Percentiles rank a stretch among this genome's conserved stretches.
Conservation (phyloP, 176 grass and related monocot genomes). For the Hyparrhenia diplandra region DNA sequence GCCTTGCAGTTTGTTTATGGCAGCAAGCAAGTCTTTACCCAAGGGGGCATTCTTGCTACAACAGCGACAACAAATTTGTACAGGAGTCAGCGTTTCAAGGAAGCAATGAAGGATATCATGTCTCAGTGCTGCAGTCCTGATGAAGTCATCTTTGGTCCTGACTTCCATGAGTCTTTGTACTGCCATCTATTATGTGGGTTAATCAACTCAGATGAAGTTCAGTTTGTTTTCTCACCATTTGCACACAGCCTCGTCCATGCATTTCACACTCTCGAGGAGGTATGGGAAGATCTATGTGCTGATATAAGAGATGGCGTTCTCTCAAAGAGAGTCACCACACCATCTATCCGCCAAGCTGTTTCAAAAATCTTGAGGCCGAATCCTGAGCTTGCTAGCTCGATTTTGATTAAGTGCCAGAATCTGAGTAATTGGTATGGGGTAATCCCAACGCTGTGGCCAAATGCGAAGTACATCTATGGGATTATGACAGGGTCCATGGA, state of each 20-base stretch:
- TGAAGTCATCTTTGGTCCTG: slow-evolving; percentile 71
- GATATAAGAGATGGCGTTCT: slow-evolving; percentile 82
- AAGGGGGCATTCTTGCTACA: slow-evolving; percentile 64
- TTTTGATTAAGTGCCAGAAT: slow-evolving; percentile 47
- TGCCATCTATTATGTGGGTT: slow-evolving; percentile 87
- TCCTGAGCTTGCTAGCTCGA: slow-evolving; percentile 56
- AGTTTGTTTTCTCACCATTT: slow-evolving; percentile 64
- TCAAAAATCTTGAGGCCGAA: slow-evolving; percentile 75
- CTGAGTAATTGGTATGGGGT: slow-evolving; percentile 92
- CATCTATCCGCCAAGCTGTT: slow-evolving; percentile 61
- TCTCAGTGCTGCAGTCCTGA: slow-evolving; percentile 69
- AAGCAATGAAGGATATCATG: slow-evolving; percentile 65
- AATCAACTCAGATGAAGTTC: slow-evolving; percentile 69
- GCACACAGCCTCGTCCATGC: slow-evolving; percentile 80
- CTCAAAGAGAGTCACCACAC: slow-evolving; percentile 55
- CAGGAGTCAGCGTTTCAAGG: slow-evolving; percentile 50
- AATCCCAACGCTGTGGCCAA: slow-evolving; percentile 77
- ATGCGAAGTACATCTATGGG: slow-evolving; percentile 80
- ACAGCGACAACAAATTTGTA: slow-evolving; percentile 84
- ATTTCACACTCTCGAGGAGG: slow-evolving; percentile 62
- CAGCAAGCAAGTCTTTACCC: slow-evolving; percentile 68
- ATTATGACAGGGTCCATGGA: slow-evolving; percentile 99
- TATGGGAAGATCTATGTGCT: slow-evolving; percentile 71
- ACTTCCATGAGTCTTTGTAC: slow-evolving; percentile 78
- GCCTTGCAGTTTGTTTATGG: slow-evolving; percentile 79